Evolutionary conservation across 352 stramenopile species (phyloP).

Genomic region (Phytophthora pini): DNA sequence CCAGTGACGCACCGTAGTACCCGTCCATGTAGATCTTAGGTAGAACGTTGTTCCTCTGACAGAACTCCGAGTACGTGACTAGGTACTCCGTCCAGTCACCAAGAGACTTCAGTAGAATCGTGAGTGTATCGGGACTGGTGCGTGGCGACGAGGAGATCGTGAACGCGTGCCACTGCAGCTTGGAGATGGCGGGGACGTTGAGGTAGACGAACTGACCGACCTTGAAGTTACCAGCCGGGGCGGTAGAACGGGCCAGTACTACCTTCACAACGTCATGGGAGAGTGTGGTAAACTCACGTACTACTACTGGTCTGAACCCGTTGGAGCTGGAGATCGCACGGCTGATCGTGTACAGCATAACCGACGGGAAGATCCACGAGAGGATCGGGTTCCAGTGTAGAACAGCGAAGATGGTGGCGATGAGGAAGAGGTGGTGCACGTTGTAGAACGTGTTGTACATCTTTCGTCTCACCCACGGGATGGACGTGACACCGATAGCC

Average conservation of each 20-base stretch:
- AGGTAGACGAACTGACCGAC: slow-evolving; percentile 57
- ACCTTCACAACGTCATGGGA: slow-evolving; percentile 43
- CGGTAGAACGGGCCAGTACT: slow-evolving; percentile 31
- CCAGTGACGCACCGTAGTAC: slow-evolving; percentile 54
- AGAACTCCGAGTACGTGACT: slow-evolving; percentile 42
- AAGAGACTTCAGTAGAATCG: slow-evolving; percentile 51
- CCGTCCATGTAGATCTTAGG: slow-evolving; percentile 58
- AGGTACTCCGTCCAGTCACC: slow-evolving; percentile 56
- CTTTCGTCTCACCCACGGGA: slow-evolving; percentile 47
- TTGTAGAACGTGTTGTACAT: slow-evolving; percentile 56
- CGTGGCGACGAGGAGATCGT: slow-evolving; percentile 52
- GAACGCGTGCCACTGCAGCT: slow-evolving; percentile 61
- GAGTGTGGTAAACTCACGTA: slow-evolving; percentile 40
- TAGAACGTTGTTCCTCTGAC: slow-evolving; percentile 20
- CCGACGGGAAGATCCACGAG: slow-evolving; percentile 44
- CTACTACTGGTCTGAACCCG: slow-evolving; percentile 29
- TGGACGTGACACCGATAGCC: slow-evolving; percentile 45
- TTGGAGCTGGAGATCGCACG: slow-evolving; percentile 46
- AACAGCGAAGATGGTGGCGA: slow-evolving; percentile 47
- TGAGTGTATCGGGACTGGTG: slow-evolving; percentile 33
- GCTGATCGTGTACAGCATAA: slow-evolving; percentile 49
- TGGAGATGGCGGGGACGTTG: slow-evolving; percentile 49
- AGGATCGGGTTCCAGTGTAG: slow-evolving; percentile 49
- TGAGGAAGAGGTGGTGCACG: slow-evolving; percentile 55
- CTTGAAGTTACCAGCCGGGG: slow-evolving; percentile 28